A percentile compares a stretch with the other conserved stretches of the same genome.
These are phyloP conservation scores for Candida insectalens DNA, from an alignment of 805 yeast species.

Conservation along the genomic window DNA sequence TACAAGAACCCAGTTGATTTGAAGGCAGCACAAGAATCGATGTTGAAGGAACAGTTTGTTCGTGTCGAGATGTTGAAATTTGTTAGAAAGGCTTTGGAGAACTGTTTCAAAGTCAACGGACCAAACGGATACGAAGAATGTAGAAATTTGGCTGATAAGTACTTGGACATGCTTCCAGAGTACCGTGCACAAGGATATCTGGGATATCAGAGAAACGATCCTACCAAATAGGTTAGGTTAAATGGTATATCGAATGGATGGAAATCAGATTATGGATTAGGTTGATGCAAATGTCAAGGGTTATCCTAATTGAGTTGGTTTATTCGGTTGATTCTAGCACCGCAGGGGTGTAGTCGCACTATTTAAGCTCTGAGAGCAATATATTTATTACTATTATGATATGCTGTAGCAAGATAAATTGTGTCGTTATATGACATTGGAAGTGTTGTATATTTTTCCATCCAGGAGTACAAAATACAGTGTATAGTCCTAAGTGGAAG, in stretches of 20 bases:
- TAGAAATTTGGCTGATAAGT: constrained; percentile 66
- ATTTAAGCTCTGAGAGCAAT: no score
- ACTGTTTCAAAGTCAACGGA: constrained; percentile 52
- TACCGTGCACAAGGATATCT: constrained; percentile 63
- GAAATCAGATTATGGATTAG: no score
- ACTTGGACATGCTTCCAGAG: constrained; percentile 66
- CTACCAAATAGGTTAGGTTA: constrained; percentile 41
- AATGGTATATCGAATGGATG: not conserved
- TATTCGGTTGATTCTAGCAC: no score
- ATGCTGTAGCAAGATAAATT: no score
- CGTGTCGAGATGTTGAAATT: constrained; percentile 57
- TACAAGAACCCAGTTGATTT: constrained; percentile 57
- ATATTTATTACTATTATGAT: no score
- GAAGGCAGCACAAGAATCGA: constrained; percentile 64
- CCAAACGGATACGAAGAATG: constrained; percentile 73
- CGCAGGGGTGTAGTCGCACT: no score
- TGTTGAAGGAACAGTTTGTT: constrained; percentile 74
- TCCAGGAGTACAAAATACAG: no score
- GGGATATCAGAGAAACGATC: constrained; percentile 87
- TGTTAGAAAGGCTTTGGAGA: constrained; percentile 65
- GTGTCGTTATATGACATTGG: no score
- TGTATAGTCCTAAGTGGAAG: no score
- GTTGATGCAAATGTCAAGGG: no score
- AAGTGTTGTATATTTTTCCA: no score
- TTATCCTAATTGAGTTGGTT: no score